These are phyloP conservation scores for Colletotrichum sp. DNA, from an alignment of 2,329 filamentous ascomycete species.

Conservation along the genomic window DNA sequence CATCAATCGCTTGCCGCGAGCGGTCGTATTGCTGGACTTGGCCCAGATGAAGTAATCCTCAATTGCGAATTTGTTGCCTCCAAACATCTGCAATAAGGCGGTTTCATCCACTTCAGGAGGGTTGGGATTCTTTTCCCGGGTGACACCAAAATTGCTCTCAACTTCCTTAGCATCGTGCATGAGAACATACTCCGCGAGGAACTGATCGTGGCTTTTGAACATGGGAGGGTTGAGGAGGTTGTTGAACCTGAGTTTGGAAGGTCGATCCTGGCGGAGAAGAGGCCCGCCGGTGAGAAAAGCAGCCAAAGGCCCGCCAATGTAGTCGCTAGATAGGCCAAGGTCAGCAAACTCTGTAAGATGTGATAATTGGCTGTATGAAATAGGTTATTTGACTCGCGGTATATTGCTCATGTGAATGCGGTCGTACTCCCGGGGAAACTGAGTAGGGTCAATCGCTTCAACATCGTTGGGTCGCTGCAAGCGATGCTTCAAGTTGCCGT, in stretches of 20 bases:
- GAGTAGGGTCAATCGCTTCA: constrained; percentile 18
- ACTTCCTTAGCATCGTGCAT: constrained; percentile 29
- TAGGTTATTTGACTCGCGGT: constrained; percentile 14
- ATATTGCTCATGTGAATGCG: constrained; percentile 34
- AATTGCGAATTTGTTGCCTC: constrained; percentile 2
- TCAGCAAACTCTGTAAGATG: not conserved
- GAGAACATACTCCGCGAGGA: constrained; percentile 32
- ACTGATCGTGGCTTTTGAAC: constrained; percentile 27
- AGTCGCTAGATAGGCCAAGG: constrained; percentile 21
- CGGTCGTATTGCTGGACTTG: not conserved
- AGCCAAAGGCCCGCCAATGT: constrained; percentile 30
- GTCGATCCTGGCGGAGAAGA: constrained; percentile 26
- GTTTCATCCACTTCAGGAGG: not conserved
- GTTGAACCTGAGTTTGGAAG: constrained; percentile 27
- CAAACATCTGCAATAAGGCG: not conserved
- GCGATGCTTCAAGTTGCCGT: constrained; percentile 23
- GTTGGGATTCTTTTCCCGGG: not conserved
- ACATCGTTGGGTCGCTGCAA: not conserved
- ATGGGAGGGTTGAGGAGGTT: constrained; percentile 29
- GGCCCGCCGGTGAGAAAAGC: constrained; percentile 26
- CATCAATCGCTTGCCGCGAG: constrained; percentile 16
- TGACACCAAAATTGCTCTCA: constrained; percentile 27
- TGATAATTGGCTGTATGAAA: not conserved
- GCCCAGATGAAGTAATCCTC: constrained; percentile 26
- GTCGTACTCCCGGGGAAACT: constrained; percentile 30